Base-by-base conservation (phyloP, 1,284 basidiomycete genomes). In the Ustilago shanxiensis region DNA sequence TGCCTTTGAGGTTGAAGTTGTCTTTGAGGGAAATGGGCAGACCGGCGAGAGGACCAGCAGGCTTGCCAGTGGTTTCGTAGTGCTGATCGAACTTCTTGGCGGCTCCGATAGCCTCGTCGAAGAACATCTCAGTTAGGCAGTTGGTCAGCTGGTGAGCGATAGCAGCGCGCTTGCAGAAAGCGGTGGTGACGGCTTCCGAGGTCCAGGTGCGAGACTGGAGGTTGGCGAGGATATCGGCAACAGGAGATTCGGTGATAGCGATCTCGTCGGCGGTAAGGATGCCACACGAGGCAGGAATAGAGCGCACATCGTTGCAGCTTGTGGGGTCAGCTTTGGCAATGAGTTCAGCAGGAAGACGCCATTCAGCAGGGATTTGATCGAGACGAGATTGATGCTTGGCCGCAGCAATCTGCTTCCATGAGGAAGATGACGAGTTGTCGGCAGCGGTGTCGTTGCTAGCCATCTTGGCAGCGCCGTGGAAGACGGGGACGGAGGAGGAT, bases 111-210 rank as follows among this genome's bases (percentile, higher is more conserved):
- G 73, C 73, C 31, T 76, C 68, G 20, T 72, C 61, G 31, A 71
- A 76, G 56, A 76, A 71, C 54, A 72, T 60, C 59, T 76, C 73
- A 37, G 73, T 71, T 53, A 76, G 73, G 53, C 73, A 76, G 65
- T 76, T 76, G 50, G 68, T 72, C 50, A 79, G 66, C 28, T 79
- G 77, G 29, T 79, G 77, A n/a, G 77, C 77, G 37, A 79, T 73
- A 2, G 73, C 69, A 16, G 77, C 77, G 14, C 73, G 69, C 55
- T 79, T 79, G 62, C 77, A 76, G 52, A 79, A 79, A 13, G 77
- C 77, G 2, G 50, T 60, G 11, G 70, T 73, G 47, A 77, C 77
- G 0, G 51, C 58, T 31, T 69, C 63, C 3, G 77, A 70, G 2
- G 63, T 61, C 72, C 76, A 78, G 7, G 33, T 55, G 8, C 69